Base-by-base conservation (phyloP, 176 grass and related monocot species). In the Musa schizocarpa region DNA sequence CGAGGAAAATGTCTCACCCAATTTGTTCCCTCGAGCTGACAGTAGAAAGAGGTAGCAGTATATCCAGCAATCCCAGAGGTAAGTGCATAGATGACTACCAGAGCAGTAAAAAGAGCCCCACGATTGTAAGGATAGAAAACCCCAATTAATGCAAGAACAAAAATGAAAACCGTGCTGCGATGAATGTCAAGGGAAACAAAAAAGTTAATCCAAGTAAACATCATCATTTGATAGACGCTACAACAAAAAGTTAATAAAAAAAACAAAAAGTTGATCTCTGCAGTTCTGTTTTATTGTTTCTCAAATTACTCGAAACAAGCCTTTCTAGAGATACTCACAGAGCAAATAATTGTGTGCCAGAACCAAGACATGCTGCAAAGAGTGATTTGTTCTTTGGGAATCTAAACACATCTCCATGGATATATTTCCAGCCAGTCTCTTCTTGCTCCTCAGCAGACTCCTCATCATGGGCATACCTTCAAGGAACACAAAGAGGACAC, bases 111-210 rank as follows among this genome's bases (percentile, higher is more conserved):
- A 77, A 97, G 84, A 57, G 94, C 90, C 83, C 94, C 94, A 48
- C 94, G 84, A 68, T 97, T 97, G 80, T 97, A 97, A 9, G 94
- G 94, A 82, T 97, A 97, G 86, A 97, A 97, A 68, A 97, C 94
- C 64, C 94, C 94, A 56, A 97, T 88, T 19, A 97, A 82, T 68
- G 94, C 88, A 84, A 97, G 88, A 74, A 97, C 77, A 82, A 97
- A 93, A 86, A 97, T 97, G 78, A 97, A 97, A 34, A 89, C 92
- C 27, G 94, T 93, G 76, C 94, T 97, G 86, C 67, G 81, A 55
- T 65, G 51, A 14, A 71, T 69, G 1, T 16, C 25, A 79, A 54
- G 17, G 58, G 12, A 50, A 50, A 70, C 49, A 69, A 12, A 49
- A 50, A 70, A n/a, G 9, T 50, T 13, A n/a, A 50, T 70, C 27